A percentile compares a stretch with the other conserved stretches of the same genome.
Conservation (phyloP, 2,329 filamentous ascomycete genomes). For the Phaeomoniella chlamydospora region DNA sequence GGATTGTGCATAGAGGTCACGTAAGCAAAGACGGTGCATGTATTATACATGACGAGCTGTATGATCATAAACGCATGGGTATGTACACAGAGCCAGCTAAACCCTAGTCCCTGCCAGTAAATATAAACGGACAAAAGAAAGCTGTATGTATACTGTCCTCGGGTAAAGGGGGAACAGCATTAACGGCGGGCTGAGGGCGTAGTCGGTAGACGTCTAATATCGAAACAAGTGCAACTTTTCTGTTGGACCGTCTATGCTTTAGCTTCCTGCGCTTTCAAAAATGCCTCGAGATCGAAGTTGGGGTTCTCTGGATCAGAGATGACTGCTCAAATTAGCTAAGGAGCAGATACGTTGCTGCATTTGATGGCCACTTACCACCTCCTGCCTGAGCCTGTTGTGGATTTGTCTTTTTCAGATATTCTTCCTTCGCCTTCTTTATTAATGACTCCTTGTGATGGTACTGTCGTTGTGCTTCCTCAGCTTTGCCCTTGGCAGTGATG, state of each 20-base stretch:
- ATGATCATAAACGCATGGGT: neutral
- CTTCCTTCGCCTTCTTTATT: conserved; percentile 85
- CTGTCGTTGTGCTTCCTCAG: conserved; percentile 59
- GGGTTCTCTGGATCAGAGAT: conserved; percentile 67
- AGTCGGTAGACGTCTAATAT: too few relatives aligned
- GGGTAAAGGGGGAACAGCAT: too few relatives aligned
- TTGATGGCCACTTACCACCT: conserved; percentile 11
- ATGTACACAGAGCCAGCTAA: neutral
- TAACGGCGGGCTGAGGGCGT: too few relatives aligned
- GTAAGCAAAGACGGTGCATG: too few relatives aligned
- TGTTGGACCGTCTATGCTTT: too few relatives aligned
- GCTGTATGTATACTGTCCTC: too few relatives aligned
- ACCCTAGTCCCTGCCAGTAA: too few relatives aligned
- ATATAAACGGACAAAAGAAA: too few relatives aligned
- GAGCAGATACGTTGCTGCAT: too few relatives aligned
- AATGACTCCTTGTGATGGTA: conserved; percentile 83
- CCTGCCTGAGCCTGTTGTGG: conserved; percentile 28
- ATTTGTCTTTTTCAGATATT: conserved; percentile 66
- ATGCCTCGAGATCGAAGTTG: conserved; percentile 87
- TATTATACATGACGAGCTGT: neutral
- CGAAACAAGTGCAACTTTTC: too few relatives aligned
- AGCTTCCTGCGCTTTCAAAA: conserved; percentile 31
- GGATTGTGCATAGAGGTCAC: too few relatives aligned
- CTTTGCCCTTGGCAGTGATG: conserved; percentile 58
- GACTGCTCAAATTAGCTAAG: too few relatives aligned